Evolutionary conservation across 805 yeast genomes (phyloP).

Genomic region (Metschnikowia lochheadii): DNA sequence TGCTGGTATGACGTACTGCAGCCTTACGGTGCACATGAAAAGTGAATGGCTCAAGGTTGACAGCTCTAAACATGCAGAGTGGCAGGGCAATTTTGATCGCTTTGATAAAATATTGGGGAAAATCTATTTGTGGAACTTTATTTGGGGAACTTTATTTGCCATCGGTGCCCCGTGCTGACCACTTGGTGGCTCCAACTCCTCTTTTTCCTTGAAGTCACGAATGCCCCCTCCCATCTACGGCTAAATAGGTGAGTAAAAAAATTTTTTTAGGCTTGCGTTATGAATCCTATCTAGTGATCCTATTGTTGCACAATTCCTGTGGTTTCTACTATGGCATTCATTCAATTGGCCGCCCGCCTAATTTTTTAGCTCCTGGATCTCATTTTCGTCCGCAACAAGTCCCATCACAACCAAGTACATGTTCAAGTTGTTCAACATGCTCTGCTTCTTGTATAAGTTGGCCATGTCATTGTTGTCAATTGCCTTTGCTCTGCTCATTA

Average conservation of each 20-base stretch:
- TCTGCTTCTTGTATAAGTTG: conserved; percentile 46
- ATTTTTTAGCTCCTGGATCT: conserved; percentile 65
- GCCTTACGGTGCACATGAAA: not conserved
- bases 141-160: too few species aligned
- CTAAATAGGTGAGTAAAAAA: not conserved
- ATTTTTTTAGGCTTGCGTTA: not conserved
- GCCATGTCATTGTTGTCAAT: conserved; percentile 46
- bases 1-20: not conserved
- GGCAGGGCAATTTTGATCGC: too few species aligned
- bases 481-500: conserved; percentile 72
- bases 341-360: conserved; percentile 7
- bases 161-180: too few species aligned
- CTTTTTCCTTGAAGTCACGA: too few species aligned
- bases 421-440: conserved; percentile 74
- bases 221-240: not conserved
- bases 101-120: too few species aligned
- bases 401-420: conserved; percentile 96
- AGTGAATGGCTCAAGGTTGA: not conserved
- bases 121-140: too few species aligned
- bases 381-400: conserved; percentile 83
- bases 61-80: not conserved
- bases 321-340: not conserved
- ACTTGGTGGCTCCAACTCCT: too few species aligned
- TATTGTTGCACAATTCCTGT: not conserved
- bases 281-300: not conserved